Percentiles rank a stretch among this genome's conserved stretches.
These are phyloP conservation scores for Ilex aquifolium DNA, from an alignment of 257 asterid genomes.

Conservation along the genomic window DNA sequence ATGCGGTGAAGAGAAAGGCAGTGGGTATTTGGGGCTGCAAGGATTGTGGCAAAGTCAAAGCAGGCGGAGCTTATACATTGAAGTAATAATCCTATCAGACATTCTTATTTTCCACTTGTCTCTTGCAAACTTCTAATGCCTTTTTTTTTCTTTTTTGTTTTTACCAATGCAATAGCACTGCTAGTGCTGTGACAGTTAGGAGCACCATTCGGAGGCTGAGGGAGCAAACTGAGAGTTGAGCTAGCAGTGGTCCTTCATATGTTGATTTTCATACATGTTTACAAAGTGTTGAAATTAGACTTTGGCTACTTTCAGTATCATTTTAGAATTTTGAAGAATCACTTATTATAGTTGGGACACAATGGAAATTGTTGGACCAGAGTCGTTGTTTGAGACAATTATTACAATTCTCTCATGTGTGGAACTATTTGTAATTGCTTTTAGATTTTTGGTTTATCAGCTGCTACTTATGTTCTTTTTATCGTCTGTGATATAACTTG, in stretches of 20 bases:
- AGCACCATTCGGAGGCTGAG: slow-evolving; percentile 45
- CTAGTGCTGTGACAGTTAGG: slow-evolving; percentile 45
- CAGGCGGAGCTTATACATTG: slow-evolving; percentile 47
- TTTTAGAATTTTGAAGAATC: too few species aligned
- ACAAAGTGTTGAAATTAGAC: too few species aligned
- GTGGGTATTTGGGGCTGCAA: slow-evolving; percentile 52
- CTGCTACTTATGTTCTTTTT: neutral
- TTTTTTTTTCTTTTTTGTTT: neutral
- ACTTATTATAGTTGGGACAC: too few species aligned
- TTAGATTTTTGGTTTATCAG: neutral
- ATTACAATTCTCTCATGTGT: too few species aligned
- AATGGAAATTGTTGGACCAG: too few species aligned
- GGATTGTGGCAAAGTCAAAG: slow-evolving; percentile 48
- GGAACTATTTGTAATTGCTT: too few species aligned
- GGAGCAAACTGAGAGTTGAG: slow-evolving; percentile 42
- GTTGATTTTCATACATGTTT: too few species aligned
- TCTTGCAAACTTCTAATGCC: neutral
- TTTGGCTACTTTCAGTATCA: too few species aligned
- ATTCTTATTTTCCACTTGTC: neutral
- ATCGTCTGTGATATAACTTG: neutral
- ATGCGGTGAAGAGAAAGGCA: slow-evolving; percentile 40
- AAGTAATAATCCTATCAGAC: slow-evolving; percentile 16
- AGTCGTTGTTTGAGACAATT: too few species aligned
- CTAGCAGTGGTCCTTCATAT: neutral
- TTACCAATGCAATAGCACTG: slow-evolving; percentile 26